A percentile compares a stretch with the other conserved stretches of the same genome.
These are phyloP conservation scores for Agrocybe praecox DNA, from an alignment of 768 basidiomycete genomes.

Conservation along the genomic window DNA sequence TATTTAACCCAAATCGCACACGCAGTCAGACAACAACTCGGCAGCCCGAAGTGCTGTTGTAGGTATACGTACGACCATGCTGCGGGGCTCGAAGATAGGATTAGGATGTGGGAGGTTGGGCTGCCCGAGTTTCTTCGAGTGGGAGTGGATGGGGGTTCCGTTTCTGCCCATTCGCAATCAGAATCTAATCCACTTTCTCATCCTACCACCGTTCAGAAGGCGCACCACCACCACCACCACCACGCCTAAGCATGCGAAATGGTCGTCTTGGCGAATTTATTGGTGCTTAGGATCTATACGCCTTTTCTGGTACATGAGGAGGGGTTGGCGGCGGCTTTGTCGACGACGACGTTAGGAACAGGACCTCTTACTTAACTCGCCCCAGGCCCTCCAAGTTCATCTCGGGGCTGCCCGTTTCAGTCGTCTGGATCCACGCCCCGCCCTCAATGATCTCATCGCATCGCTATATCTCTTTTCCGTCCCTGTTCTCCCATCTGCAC, in stretches of 20 bases:
- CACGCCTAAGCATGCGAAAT: slow-evolving; percentile 57
- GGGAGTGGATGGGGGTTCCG: slow-evolving; percentile 30
- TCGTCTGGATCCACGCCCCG: too few relatives aligned
- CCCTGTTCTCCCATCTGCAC: too few relatives aligned
- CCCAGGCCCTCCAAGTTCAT: too few relatives aligned
- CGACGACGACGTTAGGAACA: slow-evolving; percentile 27
- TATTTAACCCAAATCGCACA: slow-evolving; percentile 69
- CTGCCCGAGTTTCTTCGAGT: slow-evolving; percentile 44
- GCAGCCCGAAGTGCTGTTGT: slow-evolving; percentile 39
- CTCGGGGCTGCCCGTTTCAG: too few relatives aligned
- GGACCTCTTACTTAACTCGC: too few relatives aligned
- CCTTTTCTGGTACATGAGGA: slow-evolving; percentile 55
- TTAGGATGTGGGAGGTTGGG: slow-evolving; percentile 53
- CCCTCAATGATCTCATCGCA: too few relatives aligned
- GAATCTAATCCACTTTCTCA: too few relatives aligned
- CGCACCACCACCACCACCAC: too few relatives aligned
- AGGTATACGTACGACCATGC: slow-evolving; percentile 69
- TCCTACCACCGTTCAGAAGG: too few relatives aligned
- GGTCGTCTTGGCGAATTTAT: slow-evolving; percentile 56
- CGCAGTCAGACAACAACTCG: slow-evolving; percentile 54
- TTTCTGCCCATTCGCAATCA: too few relatives aligned
- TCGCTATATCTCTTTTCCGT: too few relatives aligned
- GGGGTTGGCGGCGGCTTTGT: too few relatives aligned
- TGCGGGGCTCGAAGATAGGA: slow-evolving; percentile 53
- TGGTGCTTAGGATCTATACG: slow-evolving; percentile 67